A percentile compares a stretch with the other conserved stretches of the same genome.
These are phyloP conservation scores for Colletotrichum spinosum DNA, from an alignment of 2,329 filamentous ascomycete species.

Conservation along the genomic window DNA sequence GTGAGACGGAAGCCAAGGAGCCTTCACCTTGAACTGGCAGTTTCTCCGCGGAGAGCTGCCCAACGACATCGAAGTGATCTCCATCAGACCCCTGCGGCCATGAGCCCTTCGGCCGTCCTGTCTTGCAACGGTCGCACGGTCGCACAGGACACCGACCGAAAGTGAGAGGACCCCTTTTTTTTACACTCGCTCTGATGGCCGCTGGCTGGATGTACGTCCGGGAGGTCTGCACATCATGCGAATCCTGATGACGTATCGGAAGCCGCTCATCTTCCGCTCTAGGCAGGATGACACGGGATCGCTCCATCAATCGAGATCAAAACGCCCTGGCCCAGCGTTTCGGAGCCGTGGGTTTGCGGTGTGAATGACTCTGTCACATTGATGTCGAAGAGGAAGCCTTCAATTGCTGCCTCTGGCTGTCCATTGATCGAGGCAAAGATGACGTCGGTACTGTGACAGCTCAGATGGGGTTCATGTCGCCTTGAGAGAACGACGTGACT, in stretches of 20 bases:
- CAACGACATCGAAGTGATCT: constrained; percentile 8
- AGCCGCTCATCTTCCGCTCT: constrained; percentile 28
- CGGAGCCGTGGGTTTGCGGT: not conserved
- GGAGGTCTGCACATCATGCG: constrained; percentile 5
- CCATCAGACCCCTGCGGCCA: constrained; percentile 3
- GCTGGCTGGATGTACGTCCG: not conserved
- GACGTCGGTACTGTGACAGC: constrained; percentile 21
- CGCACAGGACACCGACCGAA: constrained; percentile 12
- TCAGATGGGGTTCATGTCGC: constrained; percentile 1
- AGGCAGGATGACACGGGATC: constrained; percentile 35
- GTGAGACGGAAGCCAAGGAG: constrained; percentile 6
- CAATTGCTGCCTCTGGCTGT: not conserved
- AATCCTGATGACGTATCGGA: constrained; percentile 28
- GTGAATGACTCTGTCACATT: not conserved
- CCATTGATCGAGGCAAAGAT: constrained; percentile 2
- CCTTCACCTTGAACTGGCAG: not conserved
- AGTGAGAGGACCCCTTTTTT: constrained; percentile 8
- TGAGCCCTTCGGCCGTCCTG: constrained; percentile 7
- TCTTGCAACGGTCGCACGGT: constrained; percentile 16
- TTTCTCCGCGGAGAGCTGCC: not conserved
- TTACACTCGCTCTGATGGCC: not conserved
- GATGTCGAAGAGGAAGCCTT: not conserved
- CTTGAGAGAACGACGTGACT: too few relatives aligned
- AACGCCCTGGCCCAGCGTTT: not conserved
- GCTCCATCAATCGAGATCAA: constrained; percentile 31